These are phyloP conservation scores for Backusella circina DNA, from an alignment of 192 early-diverging fungal species.

Conservation along the genomic window DNA sequence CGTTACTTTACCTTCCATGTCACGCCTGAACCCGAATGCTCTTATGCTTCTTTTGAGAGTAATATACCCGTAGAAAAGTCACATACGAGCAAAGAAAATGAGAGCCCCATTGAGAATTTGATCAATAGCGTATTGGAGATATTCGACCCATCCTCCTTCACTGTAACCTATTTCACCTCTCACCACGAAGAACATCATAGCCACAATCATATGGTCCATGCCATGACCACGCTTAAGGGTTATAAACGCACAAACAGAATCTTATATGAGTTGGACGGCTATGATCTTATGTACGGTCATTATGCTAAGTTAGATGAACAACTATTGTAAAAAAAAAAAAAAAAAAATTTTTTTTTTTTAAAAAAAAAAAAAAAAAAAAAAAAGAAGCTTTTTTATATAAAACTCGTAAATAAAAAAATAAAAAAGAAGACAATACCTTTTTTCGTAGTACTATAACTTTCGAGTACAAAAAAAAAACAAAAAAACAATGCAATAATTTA, in stretches of 20 bases:
- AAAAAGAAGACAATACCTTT: no score
- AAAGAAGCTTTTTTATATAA: not conserved
- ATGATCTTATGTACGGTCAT: conserved; percentile 77
- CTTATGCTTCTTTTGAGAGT: conserved; percentile 98
- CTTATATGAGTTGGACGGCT: conserved; percentile 78
- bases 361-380: not conserved
- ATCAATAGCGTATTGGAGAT: conserved; percentile 73
- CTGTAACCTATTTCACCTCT: conserved; percentile 75
- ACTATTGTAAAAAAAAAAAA: not conserved
- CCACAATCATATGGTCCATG: conserved; percentile 30
- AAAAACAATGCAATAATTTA: not conserved
- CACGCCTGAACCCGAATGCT: conserved; percentile 96
- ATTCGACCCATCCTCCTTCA: conserved; percentile 80
- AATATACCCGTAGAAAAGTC: conserved; percentile 71
- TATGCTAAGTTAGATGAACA: conserved; percentile 38
- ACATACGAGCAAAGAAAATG: conserved; percentile 37
- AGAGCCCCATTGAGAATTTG: conserved; percentile 62
- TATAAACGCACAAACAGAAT: conserved; percentile 68
- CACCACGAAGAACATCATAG: conserved; percentile 21
- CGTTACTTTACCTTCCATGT: conserved; percentile 97
- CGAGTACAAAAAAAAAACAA: not conserved
- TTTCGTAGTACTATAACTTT: no score
- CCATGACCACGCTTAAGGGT: conserved; percentile 52
- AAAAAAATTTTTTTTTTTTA: no score
- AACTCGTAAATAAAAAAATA: not conserved